These are phyloP conservation scores for Phytophthora pisi DNA, from an alignment of 352 stramenopile genomes.

Conservation along the genomic window DNA sequence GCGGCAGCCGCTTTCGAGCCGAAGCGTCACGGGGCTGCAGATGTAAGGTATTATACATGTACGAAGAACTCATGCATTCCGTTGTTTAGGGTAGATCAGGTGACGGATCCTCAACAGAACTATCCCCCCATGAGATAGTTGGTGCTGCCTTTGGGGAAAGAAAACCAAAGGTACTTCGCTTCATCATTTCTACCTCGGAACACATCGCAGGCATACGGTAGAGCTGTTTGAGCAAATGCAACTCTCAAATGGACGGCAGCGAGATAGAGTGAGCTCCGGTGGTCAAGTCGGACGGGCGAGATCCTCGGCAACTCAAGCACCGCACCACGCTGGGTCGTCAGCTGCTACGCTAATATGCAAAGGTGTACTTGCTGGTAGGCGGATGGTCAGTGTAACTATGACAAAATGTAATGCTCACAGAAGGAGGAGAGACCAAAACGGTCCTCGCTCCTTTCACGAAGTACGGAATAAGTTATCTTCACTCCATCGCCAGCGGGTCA, in stretches of 20 bases:
- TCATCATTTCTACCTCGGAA: neutral
- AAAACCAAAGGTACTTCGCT: conserved; percentile 3
- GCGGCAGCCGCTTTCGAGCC: conserved; percentile 24
- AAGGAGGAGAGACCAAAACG: conserved; percentile 58
- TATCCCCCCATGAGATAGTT: conserved; percentile 18
- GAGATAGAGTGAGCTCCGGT: too few species aligned
- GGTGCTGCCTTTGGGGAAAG: conserved; percentile 23
- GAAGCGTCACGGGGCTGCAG: conserved; percentile 12
- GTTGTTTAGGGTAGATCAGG: conserved; percentile 18
- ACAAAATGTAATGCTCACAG: conserved; percentile 67
- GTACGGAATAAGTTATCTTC: conserved; percentile 53
- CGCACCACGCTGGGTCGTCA: too few species aligned
- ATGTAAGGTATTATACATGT: too few species aligned
- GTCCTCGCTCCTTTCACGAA: conserved; percentile 50
- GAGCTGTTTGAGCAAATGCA: conserved; percentile 1
- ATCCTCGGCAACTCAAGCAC: too few species aligned
- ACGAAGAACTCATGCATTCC: too few species aligned
- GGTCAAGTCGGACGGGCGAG: too few species aligned
- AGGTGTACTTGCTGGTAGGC: neutral
- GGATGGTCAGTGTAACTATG: conserved; percentile 82
- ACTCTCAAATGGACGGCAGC: too few species aligned
- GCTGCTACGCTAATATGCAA: too few species aligned
- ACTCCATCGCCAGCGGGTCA: conserved; percentile 42
- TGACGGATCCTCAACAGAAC: conserved; percentile 36
- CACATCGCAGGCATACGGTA: too few species aligned